Conservation (phyloP, 2,329 filamentous ascomycete species). For the Claviceps sp. region DNA sequence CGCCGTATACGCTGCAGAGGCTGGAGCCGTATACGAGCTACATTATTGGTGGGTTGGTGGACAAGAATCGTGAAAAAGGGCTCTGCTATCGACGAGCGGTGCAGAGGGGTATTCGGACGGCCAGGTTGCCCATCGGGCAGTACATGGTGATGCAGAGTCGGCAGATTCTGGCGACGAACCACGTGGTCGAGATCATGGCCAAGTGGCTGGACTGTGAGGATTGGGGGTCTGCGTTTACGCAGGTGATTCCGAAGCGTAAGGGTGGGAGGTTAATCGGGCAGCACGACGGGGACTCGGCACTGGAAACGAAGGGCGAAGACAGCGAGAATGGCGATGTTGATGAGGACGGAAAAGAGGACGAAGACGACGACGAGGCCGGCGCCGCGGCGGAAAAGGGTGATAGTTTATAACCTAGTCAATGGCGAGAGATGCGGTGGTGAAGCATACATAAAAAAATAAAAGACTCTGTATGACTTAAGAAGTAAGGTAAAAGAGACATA, state of each 20-base stretch:
- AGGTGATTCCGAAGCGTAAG: constrained; percentile 83
- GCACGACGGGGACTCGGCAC: constrained; percentile 10
- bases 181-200: constrained; percentile 94
- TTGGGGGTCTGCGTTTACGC: constrained; percentile 81
- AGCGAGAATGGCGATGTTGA: constrained; percentile 16
- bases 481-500: too few relatives aligned
- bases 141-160: constrained; percentile 85
- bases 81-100: constrained; percentile 76
- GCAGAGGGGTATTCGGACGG: constrained; percentile 67
- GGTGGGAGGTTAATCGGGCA: constrained; percentile 52
- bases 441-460: background rate
- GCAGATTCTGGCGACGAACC: constrained; percentile 81
- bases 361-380: background rate
- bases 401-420: background rate
- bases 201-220: constrained; percentile 81
- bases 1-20: constrained; percentile 67
- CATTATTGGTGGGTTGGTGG: constrained; percentile 85
- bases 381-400: background rate
- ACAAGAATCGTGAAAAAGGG: constrained; percentile 92
- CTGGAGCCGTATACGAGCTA: constrained; percentile 84
- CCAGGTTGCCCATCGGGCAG: constrained; percentile 86
- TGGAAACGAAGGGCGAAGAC: constrained; percentile 13
- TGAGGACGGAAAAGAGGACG: constrained; percentile 2
- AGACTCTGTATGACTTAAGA: background rate
- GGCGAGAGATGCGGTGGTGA: background rate